These are phyloP conservation scores for Metschnikowia bowlesiae DNA, from an alignment of 805 yeast genomes.

Conservation along the genomic window DNA sequence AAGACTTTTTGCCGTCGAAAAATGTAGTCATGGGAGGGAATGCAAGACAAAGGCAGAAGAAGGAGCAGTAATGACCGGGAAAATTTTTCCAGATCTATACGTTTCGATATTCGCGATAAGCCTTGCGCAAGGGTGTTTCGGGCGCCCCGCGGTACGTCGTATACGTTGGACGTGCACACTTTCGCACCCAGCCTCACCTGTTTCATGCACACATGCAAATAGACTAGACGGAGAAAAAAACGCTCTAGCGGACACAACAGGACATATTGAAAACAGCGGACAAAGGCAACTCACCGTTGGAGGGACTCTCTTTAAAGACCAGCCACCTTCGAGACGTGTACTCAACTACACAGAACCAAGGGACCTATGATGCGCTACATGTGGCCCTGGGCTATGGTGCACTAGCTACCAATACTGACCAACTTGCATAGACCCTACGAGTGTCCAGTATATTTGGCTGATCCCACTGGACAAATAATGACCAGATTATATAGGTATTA, in stretches of 20 bases:
- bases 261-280: not conserved
- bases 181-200: slow-evolving; percentile 1
- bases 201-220: not conserved
- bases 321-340: too few species aligned
- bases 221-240: too few species aligned
- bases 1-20: slow-evolving; percentile 73
- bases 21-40: slow-evolving; percentile 58
- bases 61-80: not conserved
- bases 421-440: too few species aligned
- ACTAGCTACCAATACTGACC: too few species aligned
- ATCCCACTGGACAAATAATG: too few species aligned
- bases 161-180: not conserved
- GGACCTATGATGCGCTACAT: too few species aligned
- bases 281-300: too few species aligned
- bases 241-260: not conserved
- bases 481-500: too few species aligned
- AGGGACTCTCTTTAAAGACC: too few species aligned
- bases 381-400: too few species aligned
- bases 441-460: too few species aligned
- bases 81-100: slow-evolving; percentile 1
- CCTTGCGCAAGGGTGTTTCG: slow-evolving; percentile 1
- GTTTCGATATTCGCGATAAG: slow-evolving; percentile 5
- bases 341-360: too few species aligned
- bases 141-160: not conserved
- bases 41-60: slow-evolving; percentile 13